Evolutionary conservation across 805 yeast genomes (phyloP), one percentile per base, ranked within the genome.

Genomic region (Candida qinlingensis): DNA sequence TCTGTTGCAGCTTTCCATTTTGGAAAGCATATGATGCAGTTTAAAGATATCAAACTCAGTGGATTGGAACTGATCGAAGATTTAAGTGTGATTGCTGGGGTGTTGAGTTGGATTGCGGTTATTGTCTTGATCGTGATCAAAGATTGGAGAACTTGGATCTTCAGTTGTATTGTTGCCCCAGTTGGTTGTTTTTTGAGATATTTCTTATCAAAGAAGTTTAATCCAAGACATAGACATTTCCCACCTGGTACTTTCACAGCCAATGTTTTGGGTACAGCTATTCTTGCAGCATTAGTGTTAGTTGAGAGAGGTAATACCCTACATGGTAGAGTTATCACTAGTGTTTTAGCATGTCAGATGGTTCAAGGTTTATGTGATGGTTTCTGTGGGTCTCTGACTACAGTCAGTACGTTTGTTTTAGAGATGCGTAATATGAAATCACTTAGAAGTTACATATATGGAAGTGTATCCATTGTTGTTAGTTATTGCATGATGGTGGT

Each of bases 331-430:
- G 54, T 78, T 1, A 66, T 74, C 0, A 54, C 63, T 7, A 57
- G 61, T 4, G 29, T 54, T 0, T 51, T 75, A 5, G 60, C 71
- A 1, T 80, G 87, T 52, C 80, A 77, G 37, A 76, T 80, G 4
- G 57, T 83, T 1, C 52, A 56, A 7, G 90, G 85, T 0, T 59
- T 85, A 2, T 71, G 67, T 19, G 77, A 79, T 55, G 95, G 96
- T 0, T 81, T 77, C 50, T 81, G 88, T 59, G 95, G 91, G 1
- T 74, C 79, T 3, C 64, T 85, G 44, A 80, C 88, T 37, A 87
- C 97, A 0, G 77, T 87, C 37, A 83, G 92, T 47, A 85, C 96
- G 0, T 85, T 89, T 55, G 74, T 86, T 7, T 80, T 76, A 39
- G 97, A 90, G 62, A 63, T 87, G 37, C 71, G 64, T 47, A 63